Conservation (phyloP, 1,139 yeast species). For the Debaryomyces singareniensis region DNA sequence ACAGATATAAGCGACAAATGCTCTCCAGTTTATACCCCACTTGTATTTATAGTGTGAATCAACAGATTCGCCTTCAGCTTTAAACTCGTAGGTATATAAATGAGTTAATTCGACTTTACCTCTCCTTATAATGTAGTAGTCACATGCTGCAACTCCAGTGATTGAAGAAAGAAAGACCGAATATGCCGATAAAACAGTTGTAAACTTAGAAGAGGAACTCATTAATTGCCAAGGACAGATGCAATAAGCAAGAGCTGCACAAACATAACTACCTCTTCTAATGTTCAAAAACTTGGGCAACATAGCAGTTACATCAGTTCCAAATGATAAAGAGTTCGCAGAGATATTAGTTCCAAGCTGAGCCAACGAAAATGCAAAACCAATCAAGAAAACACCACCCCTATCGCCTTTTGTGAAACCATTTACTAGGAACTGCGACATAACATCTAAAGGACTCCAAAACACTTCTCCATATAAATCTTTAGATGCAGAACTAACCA, state of each 20-base stretch:
- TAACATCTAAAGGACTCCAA: conserved; percentile 85
- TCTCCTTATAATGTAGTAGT: conserved; percentile 71
- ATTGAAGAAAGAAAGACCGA: conserved; percentile 82
- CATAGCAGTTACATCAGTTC: conserved; percentile 84
- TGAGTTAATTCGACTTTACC: conserved; percentile 64
- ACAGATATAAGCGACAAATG: conserved; percentile 60
- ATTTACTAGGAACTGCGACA: conserved; percentile 55
- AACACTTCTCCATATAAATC: conserved; percentile 61
- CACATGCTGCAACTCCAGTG: conserved; percentile 77
- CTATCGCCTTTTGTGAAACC: conserved; percentile 51
- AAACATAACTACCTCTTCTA: conserved; percentile 76
- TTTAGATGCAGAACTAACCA: conserved; percentile 78
- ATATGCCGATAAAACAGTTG: conserved; percentile 80
- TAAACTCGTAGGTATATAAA: conserved; percentile 46
- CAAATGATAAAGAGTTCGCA: conserved; percentile 85
- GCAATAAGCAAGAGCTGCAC: conserved; percentile 71
- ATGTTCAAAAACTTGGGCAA: conserved; percentile 72
- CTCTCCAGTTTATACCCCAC: conserved; percentile 78
- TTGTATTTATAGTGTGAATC: conserved; percentile 51
- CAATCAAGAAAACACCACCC: conserved; percentile 81
- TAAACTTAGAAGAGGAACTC: conserved; percentile 67
- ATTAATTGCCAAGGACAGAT: conserved; percentile 88
- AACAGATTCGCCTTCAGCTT: conserved; percentile 13
- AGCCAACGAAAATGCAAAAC: conserved; percentile 73
- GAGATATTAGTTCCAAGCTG: conserved; percentile 90